phyloP scores from a whole-genome alignment of 176 grass and related monocot genomes.

The Oryza nivara region DNA sequence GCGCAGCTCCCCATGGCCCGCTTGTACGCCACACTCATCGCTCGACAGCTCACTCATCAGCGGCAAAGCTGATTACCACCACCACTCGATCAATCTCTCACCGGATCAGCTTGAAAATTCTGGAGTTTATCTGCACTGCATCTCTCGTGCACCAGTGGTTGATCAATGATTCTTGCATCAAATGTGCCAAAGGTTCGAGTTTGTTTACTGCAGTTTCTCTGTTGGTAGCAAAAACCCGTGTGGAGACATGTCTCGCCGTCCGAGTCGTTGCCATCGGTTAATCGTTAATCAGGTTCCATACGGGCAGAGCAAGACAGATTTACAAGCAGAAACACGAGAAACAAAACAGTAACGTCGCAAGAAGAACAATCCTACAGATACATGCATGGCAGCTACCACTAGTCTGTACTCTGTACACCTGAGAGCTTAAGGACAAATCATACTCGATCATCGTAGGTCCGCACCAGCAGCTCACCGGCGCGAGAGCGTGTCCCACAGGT shows the following conservation, averaged over 20 bases:
- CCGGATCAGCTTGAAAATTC: background rate
- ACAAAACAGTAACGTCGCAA: background rate
- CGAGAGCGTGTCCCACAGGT: conserved; percentile 77
- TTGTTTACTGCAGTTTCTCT: conserved; percentile 11
- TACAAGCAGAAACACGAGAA: background rate
- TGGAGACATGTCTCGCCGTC: background rate
- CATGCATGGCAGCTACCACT: background rate
- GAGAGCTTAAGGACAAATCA: background rate
- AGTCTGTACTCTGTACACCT: conserved; percentile 28
- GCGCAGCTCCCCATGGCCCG: background rate
- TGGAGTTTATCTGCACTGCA: background rate
- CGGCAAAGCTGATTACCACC: background rate
- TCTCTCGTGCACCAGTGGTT: background rate
- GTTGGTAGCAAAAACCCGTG: conserved; percentile 13
- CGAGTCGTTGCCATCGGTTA: background rate
- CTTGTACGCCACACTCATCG: background rate
- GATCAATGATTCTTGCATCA: background rate
- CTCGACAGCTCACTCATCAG: conserved; percentile 5
- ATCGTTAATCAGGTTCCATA: background rate
- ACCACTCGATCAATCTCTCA: background rate
- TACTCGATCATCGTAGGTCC: background rate
- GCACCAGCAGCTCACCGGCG: conserved; percentile 43
- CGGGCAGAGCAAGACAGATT: background rate
- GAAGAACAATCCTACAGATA: background rate
- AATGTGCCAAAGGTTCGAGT: conserved; percentile 33